phyloP scores from a whole-genome alignment of 2,329 filamentous ascomycete species.

The Trichoderma harzianum region DNA sequence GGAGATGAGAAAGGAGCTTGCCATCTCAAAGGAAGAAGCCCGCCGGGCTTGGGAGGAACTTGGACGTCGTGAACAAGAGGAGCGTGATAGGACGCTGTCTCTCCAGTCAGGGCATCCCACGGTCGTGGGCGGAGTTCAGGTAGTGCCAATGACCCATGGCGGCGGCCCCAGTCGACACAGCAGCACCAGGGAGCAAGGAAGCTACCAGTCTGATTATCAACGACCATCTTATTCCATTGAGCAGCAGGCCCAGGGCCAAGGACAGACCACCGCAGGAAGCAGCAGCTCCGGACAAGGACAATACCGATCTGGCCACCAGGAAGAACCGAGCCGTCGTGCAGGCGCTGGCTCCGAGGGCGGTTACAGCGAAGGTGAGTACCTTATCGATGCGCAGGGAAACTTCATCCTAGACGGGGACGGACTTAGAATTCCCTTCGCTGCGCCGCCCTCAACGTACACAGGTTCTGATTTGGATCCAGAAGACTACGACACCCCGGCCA shows the following conservation, averaged over 20 bases:
- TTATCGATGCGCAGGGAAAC: slow-evolving; percentile 58
- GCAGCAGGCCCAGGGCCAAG: slow-evolving; percentile 39
- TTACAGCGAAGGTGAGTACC: slow-evolving; percentile 70
- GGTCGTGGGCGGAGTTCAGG: slow-evolving; percentile 87
- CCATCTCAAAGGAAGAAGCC: slow-evolving; percentile 94
- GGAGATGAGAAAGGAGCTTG: slow-evolving; percentile 88
- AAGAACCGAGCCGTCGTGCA: slow-evolving; percentile 22
- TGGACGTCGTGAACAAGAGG: slow-evolving; percentile 86
- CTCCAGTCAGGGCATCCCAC: slow-evolving; percentile 85
- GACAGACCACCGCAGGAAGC: slow-evolving; percentile 31
- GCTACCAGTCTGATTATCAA: slow-evolving; percentile 33
- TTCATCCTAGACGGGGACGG: slow-evolving; percentile 61
- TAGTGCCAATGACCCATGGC: slow-evolving; percentile 80
- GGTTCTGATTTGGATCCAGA: slow-evolving; percentile 53
- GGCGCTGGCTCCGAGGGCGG: slow-evolving; percentile 53
- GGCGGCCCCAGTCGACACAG: slow-evolving; percentile 52
- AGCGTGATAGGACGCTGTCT: slow-evolving; percentile 81
- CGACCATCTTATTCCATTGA: slow-evolving; percentile 34
- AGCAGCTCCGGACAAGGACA: slow-evolving; percentile 22
- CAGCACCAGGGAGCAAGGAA: slow-evolving; percentile 39
- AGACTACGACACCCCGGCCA: slow-evolving; percentile 55
- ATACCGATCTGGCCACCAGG: slow-evolving; percentile 27
- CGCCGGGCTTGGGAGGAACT: slow-evolving; percentile 96
- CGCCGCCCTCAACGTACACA: slow-evolving; percentile 41
- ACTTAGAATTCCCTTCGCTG: slow-evolving; percentile 54